phyloP scores from a whole-genome alignment of 1,139 yeast genomes.

The Ogataea hybrid region DNA sequence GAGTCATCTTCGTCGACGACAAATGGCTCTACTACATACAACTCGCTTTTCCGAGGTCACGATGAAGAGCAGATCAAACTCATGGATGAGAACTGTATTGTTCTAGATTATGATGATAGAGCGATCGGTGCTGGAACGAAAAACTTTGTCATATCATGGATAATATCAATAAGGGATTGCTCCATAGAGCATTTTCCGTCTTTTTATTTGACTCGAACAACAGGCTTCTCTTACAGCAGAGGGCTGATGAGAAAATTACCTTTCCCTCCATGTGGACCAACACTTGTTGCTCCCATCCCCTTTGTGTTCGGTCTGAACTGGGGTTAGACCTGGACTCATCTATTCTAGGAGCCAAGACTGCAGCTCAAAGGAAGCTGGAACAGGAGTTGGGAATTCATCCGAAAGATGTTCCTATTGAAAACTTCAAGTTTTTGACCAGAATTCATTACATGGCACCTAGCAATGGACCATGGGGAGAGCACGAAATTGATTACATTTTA shows the following conservation, averaged over 20 bases:
- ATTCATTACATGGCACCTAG: constrained; percentile 93
- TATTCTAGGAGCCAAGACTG: constrained; percentile 74
- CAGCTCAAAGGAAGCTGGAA: constrained; percentile 87
- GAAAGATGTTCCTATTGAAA: constrained; percentile 58
- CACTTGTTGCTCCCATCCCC: constrained; percentile 97
- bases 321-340: constrained; percentile 61
- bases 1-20: constrained; percentile 35
- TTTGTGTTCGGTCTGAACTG: constrained; percentile 77
- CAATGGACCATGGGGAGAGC: constrained; percentile 93
- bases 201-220: constrained; percentile 80
- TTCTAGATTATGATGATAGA: constrained; percentile 78
- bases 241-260: constrained; percentile 95
- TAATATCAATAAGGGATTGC: constrained; percentile 77
- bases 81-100: constrained; percentile 97
- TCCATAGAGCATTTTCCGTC: constrained; percentile 95
- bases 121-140: constrained; percentile 95
- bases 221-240: constrained; percentile 71
- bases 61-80: constrained; percentile 91
- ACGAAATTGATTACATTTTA: constrained; percentile 92
- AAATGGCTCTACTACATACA: constrained; percentile 27
- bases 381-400: constrained; percentile 84
- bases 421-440: constrained; percentile 83
- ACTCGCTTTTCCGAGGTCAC: constrained; percentile 66
- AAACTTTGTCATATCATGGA: constrained; percentile 89
- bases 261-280: constrained; percentile 98